Evolutionary conservation across 208 protist species (phyloP).

Genomic region (Lotmaria passim): DNA sequence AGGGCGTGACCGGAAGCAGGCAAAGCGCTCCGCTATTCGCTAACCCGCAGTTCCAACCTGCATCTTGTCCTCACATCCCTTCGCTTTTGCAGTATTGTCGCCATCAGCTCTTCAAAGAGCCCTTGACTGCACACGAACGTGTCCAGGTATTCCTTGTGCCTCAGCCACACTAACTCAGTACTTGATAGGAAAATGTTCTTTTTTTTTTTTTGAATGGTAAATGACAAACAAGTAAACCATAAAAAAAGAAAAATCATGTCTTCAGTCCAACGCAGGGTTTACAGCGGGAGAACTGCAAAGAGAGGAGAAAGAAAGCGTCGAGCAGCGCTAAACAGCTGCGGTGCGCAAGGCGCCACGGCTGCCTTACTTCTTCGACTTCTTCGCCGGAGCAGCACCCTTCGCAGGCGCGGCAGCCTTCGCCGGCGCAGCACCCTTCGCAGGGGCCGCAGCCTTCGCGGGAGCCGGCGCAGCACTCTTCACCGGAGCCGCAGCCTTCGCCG

Average conservation of each 20-base stretch:
- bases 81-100: no score
- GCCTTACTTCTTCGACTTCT: constrained; percentile 51
- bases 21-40: no score
- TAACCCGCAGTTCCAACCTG: no score
- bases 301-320: not conserved
- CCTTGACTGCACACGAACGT: no score
- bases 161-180: no score
- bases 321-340: constrained; percentile 1
- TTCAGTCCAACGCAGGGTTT: not conserved
- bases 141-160: no score
- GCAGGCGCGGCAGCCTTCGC: constrained; percentile 52
- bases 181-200: no score
- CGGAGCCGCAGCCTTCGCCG: constrained; percentile 44
- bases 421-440: constrained; percentile 47
- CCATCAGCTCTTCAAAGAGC: no score
- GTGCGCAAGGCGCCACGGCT: not conserved
- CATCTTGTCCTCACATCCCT: no score
- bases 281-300: constrained; percentile 8
- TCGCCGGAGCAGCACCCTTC: constrained; percentile 53
- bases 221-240: constrained; percentile 2
- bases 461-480: constrained; percentile 52
- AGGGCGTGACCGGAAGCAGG: no score
- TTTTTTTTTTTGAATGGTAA: constrained; percentile 10
- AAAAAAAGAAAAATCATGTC: constrained; percentile 25
- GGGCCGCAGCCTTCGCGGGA: constrained; percentile 48